Evolutionary conservation across 352 stramenopile genomes (phyloP).

Genomic region (Pythium sp.): DNA sequence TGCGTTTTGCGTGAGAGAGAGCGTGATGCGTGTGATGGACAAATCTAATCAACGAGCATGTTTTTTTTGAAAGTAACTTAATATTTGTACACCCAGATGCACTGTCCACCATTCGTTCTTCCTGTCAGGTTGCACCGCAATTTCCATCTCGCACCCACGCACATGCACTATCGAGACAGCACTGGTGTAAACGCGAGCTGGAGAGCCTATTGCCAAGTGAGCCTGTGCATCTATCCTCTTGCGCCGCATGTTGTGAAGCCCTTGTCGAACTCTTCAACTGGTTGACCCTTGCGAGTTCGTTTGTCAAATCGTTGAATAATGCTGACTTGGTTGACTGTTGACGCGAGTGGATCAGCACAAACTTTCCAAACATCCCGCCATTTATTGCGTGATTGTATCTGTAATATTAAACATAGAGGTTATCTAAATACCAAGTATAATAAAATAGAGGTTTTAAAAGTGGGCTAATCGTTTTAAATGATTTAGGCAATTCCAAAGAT

Average conservation of each 20-base stretch:
- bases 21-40: neutral
- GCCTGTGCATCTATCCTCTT: too few relatives aligned
- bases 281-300: neutral
- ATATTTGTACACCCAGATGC: neutral
- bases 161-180: neutral
- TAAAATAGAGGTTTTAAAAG: too few relatives aligned
- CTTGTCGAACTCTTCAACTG: neutral
- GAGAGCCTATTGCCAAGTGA: too few relatives aligned
- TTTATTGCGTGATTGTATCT: too few relatives aligned
- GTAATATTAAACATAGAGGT: neutral
- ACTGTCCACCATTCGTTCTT: neutral
- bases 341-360: neutral
- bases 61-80: neutral
- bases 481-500: too few relatives aligned
- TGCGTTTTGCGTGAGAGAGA: neutral
- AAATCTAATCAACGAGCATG: neutral
- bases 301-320: neutral
- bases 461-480: too few relatives aligned
- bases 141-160: neutral
- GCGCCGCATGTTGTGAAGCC: too few relatives aligned
- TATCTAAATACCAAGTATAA: too few relatives aligned
- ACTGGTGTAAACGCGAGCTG: neutral
- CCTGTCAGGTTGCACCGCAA: neutral
- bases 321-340: neutral
- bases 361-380: neutral